phyloP scores from a whole-genome alignment of 78 protist species.

The Dictyostelium firmibasis region DNA sequence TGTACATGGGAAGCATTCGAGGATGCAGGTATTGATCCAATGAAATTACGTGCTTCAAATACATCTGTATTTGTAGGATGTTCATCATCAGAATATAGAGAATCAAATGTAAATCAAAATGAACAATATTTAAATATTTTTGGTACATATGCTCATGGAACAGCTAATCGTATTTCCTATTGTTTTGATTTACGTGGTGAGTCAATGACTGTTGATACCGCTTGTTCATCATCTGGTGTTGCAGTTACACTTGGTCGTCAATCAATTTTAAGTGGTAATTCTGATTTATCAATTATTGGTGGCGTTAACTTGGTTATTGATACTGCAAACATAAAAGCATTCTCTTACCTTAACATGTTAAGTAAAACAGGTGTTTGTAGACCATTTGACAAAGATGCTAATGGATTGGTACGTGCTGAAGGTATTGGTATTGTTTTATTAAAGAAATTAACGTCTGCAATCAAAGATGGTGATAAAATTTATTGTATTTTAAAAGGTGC shows the following conservation, averaged over 20 bases:
- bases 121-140: not conserved
- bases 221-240: not conserved
- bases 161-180: not conserved
- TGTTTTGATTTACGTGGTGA: not conserved
- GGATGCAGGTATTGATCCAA: conserved; percentile 57
- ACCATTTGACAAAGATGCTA: conserved; percentile 27
- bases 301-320: conserved; percentile 43
- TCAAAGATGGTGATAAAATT: conserved; percentile 7
- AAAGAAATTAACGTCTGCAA: not conserved
- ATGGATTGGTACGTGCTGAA: conserved; percentile 69
- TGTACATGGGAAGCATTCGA: not conserved
- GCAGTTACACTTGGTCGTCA: not conserved
- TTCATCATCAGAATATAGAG: conserved; percentile 4
- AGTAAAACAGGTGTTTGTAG: not conserved
- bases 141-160: not conserved
- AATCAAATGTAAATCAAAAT: not conserved
- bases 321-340: not conserved
- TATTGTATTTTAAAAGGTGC: conserved; percentile 18
- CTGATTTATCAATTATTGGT: not conserved
- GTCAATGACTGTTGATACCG: not conserved
- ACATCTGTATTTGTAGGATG: conserved; percentile 42
- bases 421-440: conserved; percentile 82
- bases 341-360: conserved; percentile 53
- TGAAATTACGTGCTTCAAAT: not conserved
- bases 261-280: not conserved